phyloP scores from a whole-genome alignment of 495 filamentous ascomycete genomes.

The Antarctomyces pellizariae region DNA sequence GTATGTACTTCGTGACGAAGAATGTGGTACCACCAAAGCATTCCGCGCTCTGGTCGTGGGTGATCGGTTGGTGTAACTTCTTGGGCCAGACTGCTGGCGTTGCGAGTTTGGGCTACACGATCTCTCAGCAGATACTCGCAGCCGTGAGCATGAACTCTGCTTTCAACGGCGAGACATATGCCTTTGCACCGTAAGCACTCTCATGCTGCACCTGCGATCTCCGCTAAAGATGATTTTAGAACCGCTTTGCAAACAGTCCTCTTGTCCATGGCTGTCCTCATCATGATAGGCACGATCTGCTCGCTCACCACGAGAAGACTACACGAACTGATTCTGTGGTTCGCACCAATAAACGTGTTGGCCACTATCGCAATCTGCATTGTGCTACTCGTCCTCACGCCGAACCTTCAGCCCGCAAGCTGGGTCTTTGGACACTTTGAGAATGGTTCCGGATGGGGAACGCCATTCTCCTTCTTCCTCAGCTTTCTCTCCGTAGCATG shows the following conservation, averaged over 20 bases:
- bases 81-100: conserved; percentile 36
- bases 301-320: conserved; percentile 40
- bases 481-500: conserved; percentile 46
- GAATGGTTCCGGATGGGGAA: conserved; percentile 11
- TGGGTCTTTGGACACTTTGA: conserved; percentile 42
- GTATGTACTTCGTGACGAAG: conserved; percentile 42
- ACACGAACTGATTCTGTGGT: conserved; percentile 42
- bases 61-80: conserved; percentile 39
- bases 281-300: conserved; percentile 35
- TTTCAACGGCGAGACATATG: conserved; percentile 19
- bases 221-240: conserved; percentile 17
- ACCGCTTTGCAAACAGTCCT: conserved; percentile 38
- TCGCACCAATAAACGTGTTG: conserved; percentile 45
- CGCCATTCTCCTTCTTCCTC: conserved; percentile 8
- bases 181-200: conserved; percentile 21
- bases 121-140: conserved; percentile 35
- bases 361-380: conserved; percentile 38
- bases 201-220: not conserved
- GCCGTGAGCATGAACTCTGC: conserved; percentile 31
- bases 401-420: conserved; percentile 34
- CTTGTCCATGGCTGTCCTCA: conserved; percentile 31
- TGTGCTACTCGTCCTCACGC: conserved; percentile 34
- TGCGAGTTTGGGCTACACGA: conserved; percentile 29
- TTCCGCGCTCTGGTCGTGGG: conserved; percentile 33
- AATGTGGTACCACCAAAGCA: conserved; percentile 31